A percentile compares a stretch with the other conserved stretches of the same genome.
These are phyloP conservation scores for Chondrus crispus DNA, from an alignment of 23 red algal species.

Conservation along the genomic window DNA sequence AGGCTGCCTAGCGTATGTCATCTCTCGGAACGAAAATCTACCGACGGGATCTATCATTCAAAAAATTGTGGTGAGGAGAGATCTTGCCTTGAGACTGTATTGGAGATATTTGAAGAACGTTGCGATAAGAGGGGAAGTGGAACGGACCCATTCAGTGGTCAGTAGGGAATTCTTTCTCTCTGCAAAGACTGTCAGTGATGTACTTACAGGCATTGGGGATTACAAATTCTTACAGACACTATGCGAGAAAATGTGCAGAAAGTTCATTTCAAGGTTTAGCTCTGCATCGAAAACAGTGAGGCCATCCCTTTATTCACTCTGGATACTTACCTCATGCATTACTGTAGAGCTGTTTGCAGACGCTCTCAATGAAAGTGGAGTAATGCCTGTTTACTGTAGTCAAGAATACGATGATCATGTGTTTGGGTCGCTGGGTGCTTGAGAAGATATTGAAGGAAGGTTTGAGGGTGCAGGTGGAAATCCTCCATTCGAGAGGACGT, in stretches of 20 bases:
- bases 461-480: neutral
- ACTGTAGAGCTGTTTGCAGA: constrained; percentile 8
- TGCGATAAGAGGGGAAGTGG: too few relatives aligned
- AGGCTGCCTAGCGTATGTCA: neutral
- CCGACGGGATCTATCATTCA: neutral
- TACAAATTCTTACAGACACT: neutral
- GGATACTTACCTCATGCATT: neutral
- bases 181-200: neutral
- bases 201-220: too few relatives aligned
- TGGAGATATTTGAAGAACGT: neutral
- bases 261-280: neutral
- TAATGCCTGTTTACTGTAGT: neutral
- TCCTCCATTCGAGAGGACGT: neutral
- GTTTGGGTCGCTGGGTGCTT: neutral
- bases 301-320: neutral
- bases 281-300: neutral
- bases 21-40: neutral
- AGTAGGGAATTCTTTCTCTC: neutral
- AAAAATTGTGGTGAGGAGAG: neutral
- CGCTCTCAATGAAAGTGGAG: constrained; percentile 2
- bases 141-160: neutral
- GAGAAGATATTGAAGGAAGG: neutral
- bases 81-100: neutral
- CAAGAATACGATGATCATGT: neutral
- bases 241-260: neutral